phyloP scores from a whole-genome alignment of 345 rosid species.

The Eucalyptus pumila region DNA sequence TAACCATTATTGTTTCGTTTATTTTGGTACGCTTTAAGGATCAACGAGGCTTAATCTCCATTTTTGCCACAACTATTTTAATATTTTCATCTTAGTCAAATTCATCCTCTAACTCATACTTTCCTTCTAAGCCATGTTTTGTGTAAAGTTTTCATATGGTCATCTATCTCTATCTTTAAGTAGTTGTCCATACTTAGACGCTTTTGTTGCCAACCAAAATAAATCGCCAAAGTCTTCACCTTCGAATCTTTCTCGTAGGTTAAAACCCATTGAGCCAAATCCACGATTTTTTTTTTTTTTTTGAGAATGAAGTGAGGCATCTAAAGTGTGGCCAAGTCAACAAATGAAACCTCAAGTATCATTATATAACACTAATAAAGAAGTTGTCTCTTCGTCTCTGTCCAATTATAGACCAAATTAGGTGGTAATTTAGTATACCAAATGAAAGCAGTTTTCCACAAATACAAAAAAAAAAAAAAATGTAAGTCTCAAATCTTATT shows the following conservation, averaged over 20 bases:
- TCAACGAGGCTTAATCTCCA: not conserved
- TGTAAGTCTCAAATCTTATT: not conserved
- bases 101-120: not conserved
- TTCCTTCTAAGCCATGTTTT: not conserved
- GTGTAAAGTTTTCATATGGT: not conserved
- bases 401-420: not conserved
- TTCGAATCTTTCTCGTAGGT: not conserved
- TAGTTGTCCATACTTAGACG: not conserved
- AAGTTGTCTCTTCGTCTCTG: not conserved
- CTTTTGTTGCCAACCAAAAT: not conserved
- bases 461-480: not conserved
- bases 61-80: not conserved
- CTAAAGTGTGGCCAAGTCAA: not conserved
- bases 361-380: not conserved
- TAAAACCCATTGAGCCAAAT: not conserved
- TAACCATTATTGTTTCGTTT: no score
- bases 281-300: not conserved
- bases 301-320: not conserved
- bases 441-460: not conserved
- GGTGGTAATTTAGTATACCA: not conserved
- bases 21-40: no score
- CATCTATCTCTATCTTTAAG: not conserved
- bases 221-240: not conserved
- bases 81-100: not conserved
- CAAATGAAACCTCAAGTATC: not conserved